Base-by-base conservation (phyloP, 1,284 basidiomycete species). In the Malassezia globosa region DNA sequence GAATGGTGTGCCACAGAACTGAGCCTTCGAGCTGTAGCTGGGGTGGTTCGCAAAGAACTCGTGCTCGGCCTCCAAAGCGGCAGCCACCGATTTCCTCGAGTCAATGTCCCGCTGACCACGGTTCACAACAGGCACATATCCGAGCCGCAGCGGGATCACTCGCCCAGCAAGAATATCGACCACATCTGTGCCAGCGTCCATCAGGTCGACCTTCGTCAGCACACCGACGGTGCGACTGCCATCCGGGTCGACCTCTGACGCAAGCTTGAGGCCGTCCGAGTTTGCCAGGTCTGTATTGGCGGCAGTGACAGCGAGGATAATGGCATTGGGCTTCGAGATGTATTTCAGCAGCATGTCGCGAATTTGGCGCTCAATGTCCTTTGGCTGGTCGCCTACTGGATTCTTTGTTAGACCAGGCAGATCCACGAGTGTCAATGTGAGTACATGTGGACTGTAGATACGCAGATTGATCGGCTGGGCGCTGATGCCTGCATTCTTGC, bases 101-200 rank as follows among this genome's bases (percentile, higher is more conserved):
- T 97, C 92, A 60, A 96, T 96, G 74, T 97, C 92, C 29, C 88
- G 81, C 72, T 96, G 92, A 36, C 92, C 90, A 73, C 92, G 83
- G 74, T 97, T 97, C 66, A 96, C 78, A 10, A 97, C 92, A 14
- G 92, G 92, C 4, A 96, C 92, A 69, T 96, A 97, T 42, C 92
- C 92, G 37, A 97, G 76, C 48, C 90, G 83, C 29, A 97, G 78
- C 39, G 90, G 90, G 68, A 96, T 95, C 60, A 79, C 76, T 46
- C 92, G 82, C n/a, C 92, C 92, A 24, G 92, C 92, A 35, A 97
- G 81, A 72, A 97, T 96, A 72, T 97, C 92, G 35, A 96, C 87
- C 31, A 96, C 92, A 72, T 97, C 92, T 7, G 92, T 96, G 42
- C 92, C 92, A 64, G 79, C 79, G 76, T 96, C 92, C 92, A 96